A percentile compares a stretch with the other conserved stretches of the same genome.
These are phyloP conservation scores for Carex arenaria DNA, from an alignment of 202 grass and related monocot species.

Conservation along the genomic window DNA sequence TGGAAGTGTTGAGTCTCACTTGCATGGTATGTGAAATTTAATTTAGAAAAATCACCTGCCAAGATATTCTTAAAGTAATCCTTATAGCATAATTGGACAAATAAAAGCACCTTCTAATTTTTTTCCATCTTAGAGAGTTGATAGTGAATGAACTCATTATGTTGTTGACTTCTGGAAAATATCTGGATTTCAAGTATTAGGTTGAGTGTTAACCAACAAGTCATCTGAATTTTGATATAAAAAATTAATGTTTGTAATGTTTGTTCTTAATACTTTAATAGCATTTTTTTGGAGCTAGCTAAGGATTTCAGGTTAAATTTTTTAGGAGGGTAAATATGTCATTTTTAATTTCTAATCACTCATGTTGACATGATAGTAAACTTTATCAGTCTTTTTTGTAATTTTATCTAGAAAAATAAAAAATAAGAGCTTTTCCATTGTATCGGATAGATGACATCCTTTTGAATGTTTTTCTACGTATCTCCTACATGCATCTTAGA, in stretches of 20 bases:
- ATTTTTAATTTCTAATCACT: not conserved
- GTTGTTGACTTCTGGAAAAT: not conserved
- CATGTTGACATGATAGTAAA: not conserved
- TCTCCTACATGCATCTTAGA: not conserved
- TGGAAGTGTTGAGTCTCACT: constrained; percentile 87
- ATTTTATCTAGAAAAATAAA: not conserved
- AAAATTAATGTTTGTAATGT: not conserved
- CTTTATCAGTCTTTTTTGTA: not conserved
- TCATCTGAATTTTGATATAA: not conserved
- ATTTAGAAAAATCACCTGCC: constrained; percentile 2
- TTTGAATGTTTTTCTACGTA: not conserved
- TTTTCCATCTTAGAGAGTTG: not conserved
- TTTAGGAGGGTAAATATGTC: not conserved
- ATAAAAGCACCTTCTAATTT: not conserved
- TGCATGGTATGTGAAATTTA: constrained; percentile 57
- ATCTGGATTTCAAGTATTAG: not conserved
- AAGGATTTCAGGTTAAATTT: not conserved
- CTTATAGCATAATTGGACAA: not conserved
- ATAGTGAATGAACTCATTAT: not conserved
- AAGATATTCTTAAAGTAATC: not conserved
- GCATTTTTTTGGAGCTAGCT: not conserved
- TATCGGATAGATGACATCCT: not conserved
- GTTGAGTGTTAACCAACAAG: not conserved
- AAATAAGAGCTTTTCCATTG: not conserved
- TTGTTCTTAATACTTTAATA: not conserved